A percentile compares a stretch with the other conserved stretches of the same genome.
Evolutionary conservation across 371 early-diverging fungal genomes (phyloP).

Genomic region (Rhizopus delemar): DNA sequence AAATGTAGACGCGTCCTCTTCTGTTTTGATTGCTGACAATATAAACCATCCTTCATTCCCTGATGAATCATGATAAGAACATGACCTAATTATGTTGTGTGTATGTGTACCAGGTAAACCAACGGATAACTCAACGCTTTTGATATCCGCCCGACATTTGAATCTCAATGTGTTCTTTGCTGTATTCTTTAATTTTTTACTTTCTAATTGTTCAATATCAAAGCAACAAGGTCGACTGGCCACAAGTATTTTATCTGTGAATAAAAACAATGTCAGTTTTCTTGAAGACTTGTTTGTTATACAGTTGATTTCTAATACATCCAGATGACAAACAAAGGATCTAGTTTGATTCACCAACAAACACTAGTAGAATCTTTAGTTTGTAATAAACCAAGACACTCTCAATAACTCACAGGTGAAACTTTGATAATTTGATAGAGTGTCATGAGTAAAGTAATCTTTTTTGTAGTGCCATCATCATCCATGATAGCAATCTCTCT

Average conservation of each 20-base stretch:
- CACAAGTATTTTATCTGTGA: constrained; percentile 47
- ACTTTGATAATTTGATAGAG: constrained; percentile 34
- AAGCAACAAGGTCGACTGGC: constrained; percentile 35
- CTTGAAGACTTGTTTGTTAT: constrained; percentile 37
- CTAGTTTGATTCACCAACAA: constrained; percentile 45
- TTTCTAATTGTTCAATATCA: constrained; percentile 20
- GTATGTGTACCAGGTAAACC: constrained; percentile 36
- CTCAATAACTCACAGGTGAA: constrained; percentile 25
- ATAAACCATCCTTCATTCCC: constrained; percentile 26
- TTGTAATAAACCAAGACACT: background rate
- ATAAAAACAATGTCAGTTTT: constrained; percentile 46
- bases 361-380: constrained; percentile 19
- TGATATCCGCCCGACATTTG: constrained; percentile 51
- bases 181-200: constrained; percentile 25
- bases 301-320: constrained; percentile 45
- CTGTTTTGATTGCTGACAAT: constrained; percentile 23
- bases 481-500: constrained; percentile 45
- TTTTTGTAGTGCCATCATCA: constrained; percentile 46
- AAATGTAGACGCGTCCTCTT: constrained; percentile 24
- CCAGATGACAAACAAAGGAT: constrained; percentile 38
- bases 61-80: constrained; percentile 17
- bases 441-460: constrained; percentile 34
- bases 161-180: constrained; percentile 30
- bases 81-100: too few relatives aligned
- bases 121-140: constrained; percentile 43